These are phyloP conservation scores for Carex pumila DNA, from an alignment of 176 grass and related monocot genomes.

Conservation along the genomic window DNA sequence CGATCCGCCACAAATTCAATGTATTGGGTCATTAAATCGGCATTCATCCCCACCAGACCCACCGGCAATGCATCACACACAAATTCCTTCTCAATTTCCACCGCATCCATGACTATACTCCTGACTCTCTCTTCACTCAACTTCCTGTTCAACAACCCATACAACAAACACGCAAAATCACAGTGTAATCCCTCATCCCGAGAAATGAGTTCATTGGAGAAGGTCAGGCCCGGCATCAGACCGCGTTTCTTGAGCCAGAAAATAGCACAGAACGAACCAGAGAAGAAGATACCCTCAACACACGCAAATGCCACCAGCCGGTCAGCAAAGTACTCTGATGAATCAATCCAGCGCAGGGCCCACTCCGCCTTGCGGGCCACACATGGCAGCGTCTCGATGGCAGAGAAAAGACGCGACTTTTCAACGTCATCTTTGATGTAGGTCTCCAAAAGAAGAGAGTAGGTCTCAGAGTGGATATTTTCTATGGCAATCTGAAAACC, in stretches of 20 bases:
- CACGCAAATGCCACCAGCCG: conserved; percentile 76
- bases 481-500: conserved; percentile 97
- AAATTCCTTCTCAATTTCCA: conserved; percentile 82
- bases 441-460: conserved; percentile 74
- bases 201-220: conserved; percentile 98
- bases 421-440: conserved; percentile 69
- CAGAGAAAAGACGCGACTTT: conserved; percentile 71
- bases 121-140: conserved; percentile 45
- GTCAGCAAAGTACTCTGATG: conserved; percentile 67
- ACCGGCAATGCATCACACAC: conserved; percentile 68
- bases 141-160: conserved; percentile 50
- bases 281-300: conserved; percentile 95
- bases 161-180: conserved; percentile 89
- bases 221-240: conserved; percentile 87
- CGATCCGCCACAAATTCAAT: conserved; percentile 80
- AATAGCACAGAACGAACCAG: conserved; percentile 89
- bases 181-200: conserved; percentile 96
- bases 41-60: conserved; percentile 67
- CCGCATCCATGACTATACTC: conserved; percentile 54
- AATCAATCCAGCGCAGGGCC: conserved; percentile 75
- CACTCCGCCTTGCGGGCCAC: conserved; percentile 73
- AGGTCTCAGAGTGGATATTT: conserved; percentile 98
- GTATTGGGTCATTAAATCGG: conserved; percentile 59
- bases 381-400: conserved; percentile 61
- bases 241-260: conserved; percentile 98